phyloP scores from a whole-genome alignment of 139 green algal genomes.

The Chlorella sorokiniana region DNA sequence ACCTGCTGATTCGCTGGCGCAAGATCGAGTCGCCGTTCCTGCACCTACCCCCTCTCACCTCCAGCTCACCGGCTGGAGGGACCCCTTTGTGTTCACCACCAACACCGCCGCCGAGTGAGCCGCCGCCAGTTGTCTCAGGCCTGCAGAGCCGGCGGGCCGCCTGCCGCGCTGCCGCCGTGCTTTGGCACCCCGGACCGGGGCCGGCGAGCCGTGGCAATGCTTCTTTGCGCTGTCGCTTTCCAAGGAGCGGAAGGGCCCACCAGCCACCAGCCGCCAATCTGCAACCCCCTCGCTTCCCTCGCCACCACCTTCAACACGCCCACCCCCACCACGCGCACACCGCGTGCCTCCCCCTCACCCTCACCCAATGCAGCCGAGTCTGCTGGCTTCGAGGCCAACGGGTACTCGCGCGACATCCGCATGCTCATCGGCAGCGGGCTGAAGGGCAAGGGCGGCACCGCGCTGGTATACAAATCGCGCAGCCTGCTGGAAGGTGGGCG shows the following conservation, averaged over 20 bases:
- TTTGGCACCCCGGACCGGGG: too few relatives aligned
- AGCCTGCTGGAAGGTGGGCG: conserved; percentile 41
- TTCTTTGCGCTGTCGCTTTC: too few relatives aligned
- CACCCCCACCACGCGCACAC: too few relatives aligned
- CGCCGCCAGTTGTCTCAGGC: too few relatives aligned
- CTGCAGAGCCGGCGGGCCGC: background rate
- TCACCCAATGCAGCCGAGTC: background rate
- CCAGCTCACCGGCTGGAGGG: conserved; percentile 80
- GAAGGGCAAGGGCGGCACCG: conserved; percentile 72
- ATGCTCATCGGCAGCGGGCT: conserved; percentile 86
- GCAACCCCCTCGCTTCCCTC: too few relatives aligned
- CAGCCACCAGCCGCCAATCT: too few relatives aligned
- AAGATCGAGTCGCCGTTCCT: conserved; percentile 77
- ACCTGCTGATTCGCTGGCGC: conserved; percentile 63
- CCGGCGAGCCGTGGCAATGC: too few relatives aligned
- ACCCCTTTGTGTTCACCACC: conserved; percentile 73
- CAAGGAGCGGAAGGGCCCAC: too few relatives aligned
- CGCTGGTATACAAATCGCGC: conserved; percentile 64
- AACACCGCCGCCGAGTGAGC: background rate
- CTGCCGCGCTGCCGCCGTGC: too few relatives aligned
- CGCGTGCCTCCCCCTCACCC: background rate
- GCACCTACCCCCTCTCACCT: conserved; percentile 67
- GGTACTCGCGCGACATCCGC: conserved; percentile 38
- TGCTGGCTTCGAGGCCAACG: conserved; percentile 11
- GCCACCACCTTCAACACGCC: too few relatives aligned